phyloP scores from a whole-genome alignment of 1,284 basidiomycete species.

The Boletus hoseneyae region DNA sequence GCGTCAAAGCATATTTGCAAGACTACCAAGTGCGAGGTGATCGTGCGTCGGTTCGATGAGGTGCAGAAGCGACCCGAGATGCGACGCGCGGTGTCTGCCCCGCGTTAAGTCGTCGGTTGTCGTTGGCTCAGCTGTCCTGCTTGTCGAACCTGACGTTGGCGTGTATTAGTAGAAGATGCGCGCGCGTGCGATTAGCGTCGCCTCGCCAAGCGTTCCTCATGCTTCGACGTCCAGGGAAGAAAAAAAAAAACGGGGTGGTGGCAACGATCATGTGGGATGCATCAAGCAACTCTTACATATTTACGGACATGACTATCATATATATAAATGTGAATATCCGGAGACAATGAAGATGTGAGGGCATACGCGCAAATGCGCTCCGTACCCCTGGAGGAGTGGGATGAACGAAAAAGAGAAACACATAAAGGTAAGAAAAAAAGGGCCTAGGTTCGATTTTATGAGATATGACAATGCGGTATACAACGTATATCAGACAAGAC shows the following conservation, averaged over 20 bases:
- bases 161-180: neutral
- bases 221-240: constrained; percentile 1
- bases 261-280: constrained; percentile 18
- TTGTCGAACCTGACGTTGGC: neutral
- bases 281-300: constrained; percentile 30
- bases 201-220: neutral
- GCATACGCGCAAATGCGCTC: neutral
- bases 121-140: no score
- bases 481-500: constrained; percentile 19
- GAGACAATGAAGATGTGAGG: neutral
- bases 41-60: constrained; percentile 86
- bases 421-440: neutral
- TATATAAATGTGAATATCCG: constrained; percentile 18
- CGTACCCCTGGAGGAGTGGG: neutral
- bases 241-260: neutral
- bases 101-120: constrained; percentile 25
- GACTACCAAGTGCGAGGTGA: constrained; percentile 80
- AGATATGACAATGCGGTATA: constrained; percentile 28
- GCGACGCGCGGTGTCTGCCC: constrained; percentile 53
- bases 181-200: neutral
- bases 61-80: constrained; percentile 66
- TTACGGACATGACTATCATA: constrained; percentile 18
- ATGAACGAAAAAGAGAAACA: neutral
- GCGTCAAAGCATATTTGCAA: constrained; percentile 87
- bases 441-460: constrained; percentile 17